Conservation (phyloP, 2,329 filamentous ascomycete species). For the Paraconiothyrium brasiliense region DNA sequence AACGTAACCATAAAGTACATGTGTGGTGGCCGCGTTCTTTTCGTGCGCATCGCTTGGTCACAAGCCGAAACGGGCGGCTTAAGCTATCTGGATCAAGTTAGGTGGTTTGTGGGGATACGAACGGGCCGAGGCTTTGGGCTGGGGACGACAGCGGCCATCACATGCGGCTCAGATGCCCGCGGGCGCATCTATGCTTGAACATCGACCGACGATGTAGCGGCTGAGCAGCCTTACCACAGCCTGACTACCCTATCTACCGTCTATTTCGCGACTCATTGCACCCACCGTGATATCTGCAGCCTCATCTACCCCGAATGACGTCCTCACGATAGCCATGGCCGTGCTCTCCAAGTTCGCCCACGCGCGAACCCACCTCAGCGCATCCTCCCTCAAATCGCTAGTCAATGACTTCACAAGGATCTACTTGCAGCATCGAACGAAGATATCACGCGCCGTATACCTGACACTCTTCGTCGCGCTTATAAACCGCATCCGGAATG, state of each 20-base stretch:
- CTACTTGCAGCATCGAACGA: slow-evolving; percentile 51
- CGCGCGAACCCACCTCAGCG: slow-evolving; percentile 39
- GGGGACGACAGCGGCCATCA: background rate
- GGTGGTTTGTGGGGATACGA: slow-evolving; percentile 15
- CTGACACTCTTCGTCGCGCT: slow-evolving; percentile 53
- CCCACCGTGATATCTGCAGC: background rate
- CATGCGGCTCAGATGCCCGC: background rate
- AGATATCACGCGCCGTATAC: slow-evolving; percentile 54
- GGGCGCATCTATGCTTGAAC: slow-evolving; percentile 11
- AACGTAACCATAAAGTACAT: too few relatives aligned
- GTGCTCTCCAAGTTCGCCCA: slow-evolving; percentile 52
- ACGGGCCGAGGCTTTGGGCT: slow-evolving; percentile 2
- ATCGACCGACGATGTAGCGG: slow-evolving; percentile 8
- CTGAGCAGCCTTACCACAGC: slow-evolving; percentile 5
- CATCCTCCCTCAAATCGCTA: slow-evolving; percentile 46
- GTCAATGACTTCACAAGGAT: slow-evolving; percentile 49
- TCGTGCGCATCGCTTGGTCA: background rate
- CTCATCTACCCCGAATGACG: slow-evolving; percentile 25
- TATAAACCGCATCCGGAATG: slow-evolving; percentile 84
- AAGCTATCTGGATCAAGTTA: slow-evolving; percentile 10
- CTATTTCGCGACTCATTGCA: background rate
- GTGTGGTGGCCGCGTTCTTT: too few relatives aligned
- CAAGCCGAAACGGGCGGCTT: slow-evolving; percentile 8
- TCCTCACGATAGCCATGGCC: slow-evolving; percentile 46
- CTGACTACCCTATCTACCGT: background rate